These are phyloP conservation scores for Cordyceps tenuipes DNA, from an alignment of 2,329 filamentous ascomycete species.

Conservation along the genomic window DNA sequence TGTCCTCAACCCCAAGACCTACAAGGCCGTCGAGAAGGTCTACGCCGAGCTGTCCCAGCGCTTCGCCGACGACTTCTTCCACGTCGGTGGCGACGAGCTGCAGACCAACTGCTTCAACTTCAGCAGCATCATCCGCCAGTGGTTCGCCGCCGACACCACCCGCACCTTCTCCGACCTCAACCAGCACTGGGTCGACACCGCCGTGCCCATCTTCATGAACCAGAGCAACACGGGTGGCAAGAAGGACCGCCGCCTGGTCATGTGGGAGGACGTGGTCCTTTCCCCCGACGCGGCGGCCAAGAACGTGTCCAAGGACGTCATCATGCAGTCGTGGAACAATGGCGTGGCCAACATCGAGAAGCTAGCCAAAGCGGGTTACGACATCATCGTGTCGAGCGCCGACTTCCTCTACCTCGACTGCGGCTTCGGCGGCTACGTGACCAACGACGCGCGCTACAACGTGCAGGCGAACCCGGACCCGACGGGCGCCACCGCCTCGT, in stretches of 20 bases:
- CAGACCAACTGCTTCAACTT: conserved; percentile 48
- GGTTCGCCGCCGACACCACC: conserved; percentile 40
- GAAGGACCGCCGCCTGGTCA: conserved; percentile 42
- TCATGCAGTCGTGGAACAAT: conserved; percentile 49
- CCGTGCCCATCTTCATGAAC: conserved; percentile 38
- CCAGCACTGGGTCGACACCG: conserved; percentile 45
- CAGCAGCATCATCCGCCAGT: conserved; percentile 38
- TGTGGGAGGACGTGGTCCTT: conserved; percentile 49
- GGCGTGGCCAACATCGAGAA: conserved; percentile 43
- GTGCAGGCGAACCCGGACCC: conserved; percentile 42
- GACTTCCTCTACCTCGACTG: conserved; percentile 52
- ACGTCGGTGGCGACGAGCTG: conserved; percentile 48
- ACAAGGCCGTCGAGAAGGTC: conserved; percentile 43
- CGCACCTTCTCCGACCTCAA: conserved; percentile 39
- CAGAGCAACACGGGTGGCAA: conserved; percentile 17
- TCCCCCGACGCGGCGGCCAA: conserved; percentile 33
- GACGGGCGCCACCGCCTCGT: conserved; percentile 28
- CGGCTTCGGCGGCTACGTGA: conserved; percentile 43
- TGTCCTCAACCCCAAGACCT: conserved; percentile 46
- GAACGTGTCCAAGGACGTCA: conserved; percentile 39
- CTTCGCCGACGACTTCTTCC: conserved; percentile 46
- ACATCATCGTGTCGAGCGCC: conserved; percentile 46
- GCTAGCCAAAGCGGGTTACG: conserved; percentile 40
- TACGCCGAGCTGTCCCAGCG: conserved; percentile 43
- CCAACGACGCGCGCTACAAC: conserved; percentile 49